Evolutionary conservation across 148 eudicot species (phyloP), one percentile per base, ranked within the genome.

Genomic region (Rhododendron williamsianum): DNA sequence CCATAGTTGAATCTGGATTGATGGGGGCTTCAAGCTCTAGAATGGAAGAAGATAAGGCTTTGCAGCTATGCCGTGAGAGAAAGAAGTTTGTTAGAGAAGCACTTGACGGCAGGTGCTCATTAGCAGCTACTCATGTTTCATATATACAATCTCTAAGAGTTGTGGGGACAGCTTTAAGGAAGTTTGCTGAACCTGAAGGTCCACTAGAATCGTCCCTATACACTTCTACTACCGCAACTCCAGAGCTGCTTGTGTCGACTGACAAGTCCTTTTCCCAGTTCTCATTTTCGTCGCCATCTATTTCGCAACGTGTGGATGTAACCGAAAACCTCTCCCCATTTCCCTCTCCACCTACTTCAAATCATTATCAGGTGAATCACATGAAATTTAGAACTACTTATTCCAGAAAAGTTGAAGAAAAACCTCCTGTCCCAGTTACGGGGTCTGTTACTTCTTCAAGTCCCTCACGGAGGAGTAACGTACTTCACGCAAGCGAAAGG

Each of bases 1-100:
- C 71, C 27, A 86, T 13, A 51, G 49, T 60, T 36, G 18, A 19
- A 23, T 30, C 63, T 58, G 58, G 76, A 74, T 83, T 36, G 35
- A 96, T 96, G 99, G 99, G 99, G 87, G 94, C 92, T 0, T 88
- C 95, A 69, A 91, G 86, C 88, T 96, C 99, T 86, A 95, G 88
- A 90, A 76, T 92, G 80, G 98, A 94, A 69, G 99, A 96, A 87
- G 99, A 95, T 84, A 96, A 95, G 87, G 93, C 97, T 69, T 88
- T 94, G 81, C 91, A 89, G 84, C 90, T 96, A 63, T 96, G 99
- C 73, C 96, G 97, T 84, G 97, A 93, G 67, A 87, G 99, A 83
- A 96, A 94, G 89, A 96, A 95, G 86, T 92, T 91, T 25, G 92
- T 96, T 87, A 89, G 91, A 87, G 95, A 91, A 91, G 99, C 99